Conservation (phyloP, 78 protist species). For the Cavenderia fasciculata region DNA sequence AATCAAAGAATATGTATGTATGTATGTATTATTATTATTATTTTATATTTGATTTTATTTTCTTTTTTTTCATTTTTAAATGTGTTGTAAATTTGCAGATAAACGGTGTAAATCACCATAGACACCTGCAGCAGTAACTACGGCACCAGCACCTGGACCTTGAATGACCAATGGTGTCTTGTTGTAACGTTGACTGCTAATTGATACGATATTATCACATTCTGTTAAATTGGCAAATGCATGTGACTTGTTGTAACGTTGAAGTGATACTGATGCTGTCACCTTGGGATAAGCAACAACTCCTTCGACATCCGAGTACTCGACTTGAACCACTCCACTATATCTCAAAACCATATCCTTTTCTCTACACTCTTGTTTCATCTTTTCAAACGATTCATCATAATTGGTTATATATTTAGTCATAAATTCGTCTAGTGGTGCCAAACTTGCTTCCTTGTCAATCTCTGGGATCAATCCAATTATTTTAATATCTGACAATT, state of each 20-base stretch:
- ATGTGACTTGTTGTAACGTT: constrained; percentile 10
- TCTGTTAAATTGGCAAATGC: constrained; percentile 57
- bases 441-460: background rate
- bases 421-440: constrained; percentile 5
- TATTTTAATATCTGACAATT: background rate
- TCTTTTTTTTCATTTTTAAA: constrained; percentile 8
- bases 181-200: constrained; percentile 64
- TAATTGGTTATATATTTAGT: background rate
- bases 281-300: background rate
- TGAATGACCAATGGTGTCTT: constrained; percentile 76
- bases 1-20: too few species aligned
- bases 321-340: constrained; percentile 17
- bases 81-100: background rate
- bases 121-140: constrained; percentile 85
- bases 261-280: constrained; percentile 16
- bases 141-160: constrained; percentile 90
- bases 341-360: constrained; percentile 8
- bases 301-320: background rate
- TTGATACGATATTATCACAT: constrained; percentile 71
- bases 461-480: constrained; percentile 3
- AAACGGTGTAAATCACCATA: constrained; percentile 61
- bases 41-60: too few species aligned
- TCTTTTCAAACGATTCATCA: background rate
- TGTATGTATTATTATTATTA: too few species aligned
- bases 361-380: background rate